Evolutionary conservation across 2,329 filamentous ascomycete genomes (phyloP), one percentile per base, ranked within the genome.

Genomic region (Talaromyces sp.): DNA sequence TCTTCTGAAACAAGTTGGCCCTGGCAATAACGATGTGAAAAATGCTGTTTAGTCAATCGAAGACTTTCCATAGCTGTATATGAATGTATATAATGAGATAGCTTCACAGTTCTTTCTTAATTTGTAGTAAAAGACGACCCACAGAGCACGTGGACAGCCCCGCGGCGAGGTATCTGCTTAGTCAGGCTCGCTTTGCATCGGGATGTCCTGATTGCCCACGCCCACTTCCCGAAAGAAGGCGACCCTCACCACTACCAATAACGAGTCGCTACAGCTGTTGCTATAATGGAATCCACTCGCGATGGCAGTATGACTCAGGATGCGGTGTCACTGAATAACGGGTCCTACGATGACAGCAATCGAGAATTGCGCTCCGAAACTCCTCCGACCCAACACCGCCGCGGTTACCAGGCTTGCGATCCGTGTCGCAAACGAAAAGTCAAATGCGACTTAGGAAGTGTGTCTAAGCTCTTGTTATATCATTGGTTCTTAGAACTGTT

Each of bases 371-470:
- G 73, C 65, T 77, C 78, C 24, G 69, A 70, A 22, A 75, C 77
- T 22, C 71, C 74, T 60, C 72, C 72, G 49, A 67, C 73, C 60
- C 77, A 79, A 59, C 80, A 82, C 70, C 78, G 80, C 50, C 79
- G 80, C 62, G 79, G 79, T 66, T 82, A 82, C 66, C 80, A 82
- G 74, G 80, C 80, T 50, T 82, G 80, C 72, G 80, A 82, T 71
- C 78, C 79, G 35, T 82, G 80, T 70, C 79, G 80, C 65, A 80
- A 81, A 69, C 79, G 80, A 67, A 82, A 82, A 69, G 80, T 82
- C 66, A 82, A 82, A 69, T 82, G 80, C 68, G 80, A 82, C 69
- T 70, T 82, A 63, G 80, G 80, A 69, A 81, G 80, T 81, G 75
- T 64, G 78, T 63, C 7, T 56, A 14, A n/a, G 8, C 19, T 7